Evolutionary conservation across 495 filamentous ascomycete species (phyloP).

Genomic region (Lophium mytilinum): DNA sequence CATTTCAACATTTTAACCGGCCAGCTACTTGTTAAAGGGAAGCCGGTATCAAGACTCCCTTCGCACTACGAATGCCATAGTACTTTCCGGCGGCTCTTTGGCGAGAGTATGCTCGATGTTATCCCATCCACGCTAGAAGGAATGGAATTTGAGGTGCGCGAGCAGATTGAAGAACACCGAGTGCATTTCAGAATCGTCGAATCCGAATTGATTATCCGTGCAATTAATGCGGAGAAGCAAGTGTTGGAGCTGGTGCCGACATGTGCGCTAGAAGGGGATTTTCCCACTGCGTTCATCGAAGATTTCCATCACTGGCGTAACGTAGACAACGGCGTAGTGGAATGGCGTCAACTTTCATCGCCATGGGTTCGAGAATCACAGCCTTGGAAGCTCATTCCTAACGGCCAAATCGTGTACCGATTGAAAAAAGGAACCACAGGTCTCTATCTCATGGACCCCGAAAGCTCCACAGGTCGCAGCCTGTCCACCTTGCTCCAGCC

Average conservation of each 20-base stretch:
- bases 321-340: slow-evolving; percentile 35
- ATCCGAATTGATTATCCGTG: slow-evolving; percentile 26
- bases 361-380: slow-evolving; percentile 36
- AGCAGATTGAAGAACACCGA: slow-evolving; percentile 21
- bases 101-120: slow-evolving; percentile 28
- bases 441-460: not conserved
- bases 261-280: slow-evolving; percentile 33
- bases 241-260: slow-evolving; percentile 42
- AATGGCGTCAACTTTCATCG: slow-evolving; percentile 40
- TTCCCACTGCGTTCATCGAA: slow-evolving; percentile 42
- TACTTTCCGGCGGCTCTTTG: slow-evolving; percentile 38
- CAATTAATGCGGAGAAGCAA: not conserved
- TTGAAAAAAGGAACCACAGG: not conserved
- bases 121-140: slow-evolving; percentile 39
- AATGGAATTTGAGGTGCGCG: slow-evolving; percentile 36
- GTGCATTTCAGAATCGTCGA: slow-evolving; percentile 38
- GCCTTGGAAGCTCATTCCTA: slow-evolving; percentile 19
- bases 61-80: slow-evolving; percentile 39
- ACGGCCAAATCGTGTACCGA: not conserved
- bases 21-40: slow-evolving; percentile 48
- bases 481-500: not conserved
- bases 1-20: slow-evolving; percentile 50
- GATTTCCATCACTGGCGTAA: slow-evolving; percentile 54
- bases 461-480: not conserved
- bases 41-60: slow-evolving; percentile 45